Percentiles rank a stretch among this genome's conserved stretches.
Evolutionary conservation across 257 asterid species (phyloP).

Genomic region (Haberlea rhodopensis): DNA sequence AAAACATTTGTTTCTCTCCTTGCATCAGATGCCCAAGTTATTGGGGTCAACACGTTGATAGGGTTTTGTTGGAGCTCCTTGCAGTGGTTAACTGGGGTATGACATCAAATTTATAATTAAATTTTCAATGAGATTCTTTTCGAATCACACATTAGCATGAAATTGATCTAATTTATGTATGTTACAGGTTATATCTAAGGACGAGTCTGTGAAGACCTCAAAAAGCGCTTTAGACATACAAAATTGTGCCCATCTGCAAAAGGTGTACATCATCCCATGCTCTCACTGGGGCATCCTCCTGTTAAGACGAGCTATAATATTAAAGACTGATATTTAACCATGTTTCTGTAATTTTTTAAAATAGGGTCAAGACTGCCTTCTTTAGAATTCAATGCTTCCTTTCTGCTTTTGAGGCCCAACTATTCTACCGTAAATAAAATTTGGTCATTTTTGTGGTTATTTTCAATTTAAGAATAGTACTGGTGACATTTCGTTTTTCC

Average conservation of each 20-base stretch:
- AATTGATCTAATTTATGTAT: slow-evolving; percentile 17
- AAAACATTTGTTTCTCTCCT: slow-evolving; percentile 5
- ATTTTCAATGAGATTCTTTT: slow-evolving; percentile 19
- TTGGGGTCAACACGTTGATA: slow-evolving; percentile 79
- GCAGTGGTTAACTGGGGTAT: slow-evolving; percentile 99
- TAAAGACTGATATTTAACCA: too few species aligned
- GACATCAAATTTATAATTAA: slow-evolving; percentile 23
- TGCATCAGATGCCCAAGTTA: slow-evolving; percentile 69
- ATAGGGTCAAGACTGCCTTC: too few species aligned
- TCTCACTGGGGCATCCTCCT: background rate
- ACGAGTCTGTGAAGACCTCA: slow-evolving; percentile 85
- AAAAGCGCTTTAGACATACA: slow-evolving; percentile 76
- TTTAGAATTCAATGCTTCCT: too few species aligned
- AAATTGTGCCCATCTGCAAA: slow-evolving; percentile 71
- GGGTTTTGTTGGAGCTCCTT: slow-evolving; percentile 96
- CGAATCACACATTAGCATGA: background rate
- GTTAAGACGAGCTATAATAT: slow-evolving; percentile 1
- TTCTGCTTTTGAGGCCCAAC: slow-evolving; percentile 1
- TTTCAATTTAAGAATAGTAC: background rate
- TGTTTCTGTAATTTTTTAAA: too few species aligned
- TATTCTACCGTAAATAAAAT: background rate
- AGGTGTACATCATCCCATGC: slow-evolving; percentile 49
- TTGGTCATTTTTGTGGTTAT: background rate
- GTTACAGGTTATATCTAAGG: slow-evolving; percentile 89
- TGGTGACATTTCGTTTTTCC: background rate